These are phyloP conservation scores for Aureobasidium zeae DNA, from an alignment of 2,329 filamentous ascomycete genomes.

Conservation along the genomic window DNA sequence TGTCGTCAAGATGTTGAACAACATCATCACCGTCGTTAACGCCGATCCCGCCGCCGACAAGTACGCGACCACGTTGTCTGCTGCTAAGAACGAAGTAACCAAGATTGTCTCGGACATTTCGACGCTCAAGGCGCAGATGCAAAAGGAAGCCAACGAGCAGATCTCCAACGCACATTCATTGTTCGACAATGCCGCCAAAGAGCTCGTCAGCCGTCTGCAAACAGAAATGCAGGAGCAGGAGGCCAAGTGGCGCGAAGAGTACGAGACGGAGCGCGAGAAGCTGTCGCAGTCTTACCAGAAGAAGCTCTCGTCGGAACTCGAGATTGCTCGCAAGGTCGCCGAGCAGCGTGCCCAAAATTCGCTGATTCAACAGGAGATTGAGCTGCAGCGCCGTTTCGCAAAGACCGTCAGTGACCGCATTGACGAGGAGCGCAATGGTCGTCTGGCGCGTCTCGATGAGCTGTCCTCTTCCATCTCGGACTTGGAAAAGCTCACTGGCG, in stretches of 20 bases:
- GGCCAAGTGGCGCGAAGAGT: conserved; percentile 74
- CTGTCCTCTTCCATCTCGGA: conserved; percentile 69
- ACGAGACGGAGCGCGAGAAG: conserved; percentile 75
- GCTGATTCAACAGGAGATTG: conserved; percentile 81
- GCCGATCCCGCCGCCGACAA: conserved; percentile 69
- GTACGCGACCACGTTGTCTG: conserved; percentile 68
- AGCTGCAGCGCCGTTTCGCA: conserved; percentile 77
- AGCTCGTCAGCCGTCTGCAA: conserved; percentile 83
- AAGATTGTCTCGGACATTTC: conserved; percentile 72
- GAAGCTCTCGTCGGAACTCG: conserved; percentile 67
- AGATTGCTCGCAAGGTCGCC: conserved; percentile 68
- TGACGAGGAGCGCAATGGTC: conserved; percentile 77
- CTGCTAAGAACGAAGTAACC: conserved; percentile 75
- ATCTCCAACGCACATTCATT: conserved; percentile 62
- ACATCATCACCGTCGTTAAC: conserved; percentile 88
- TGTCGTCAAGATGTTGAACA: conserved; percentile 88
- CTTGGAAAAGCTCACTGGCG: conserved; percentile 75
- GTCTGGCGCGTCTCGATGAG: conserved; percentile 75
- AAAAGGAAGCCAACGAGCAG: conserved; percentile 63
- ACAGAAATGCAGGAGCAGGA: conserved; percentile 73
- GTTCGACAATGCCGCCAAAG: conserved; percentile 78
- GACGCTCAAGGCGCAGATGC: conserved; percentile 58
- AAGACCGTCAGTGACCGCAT: conserved; percentile 70
- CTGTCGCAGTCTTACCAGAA: conserved; percentile 70
- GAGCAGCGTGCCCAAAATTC: conserved; percentile 77